Conservation (phyloP, 208 protist genomes). For the Crithidia bombi region DNA sequence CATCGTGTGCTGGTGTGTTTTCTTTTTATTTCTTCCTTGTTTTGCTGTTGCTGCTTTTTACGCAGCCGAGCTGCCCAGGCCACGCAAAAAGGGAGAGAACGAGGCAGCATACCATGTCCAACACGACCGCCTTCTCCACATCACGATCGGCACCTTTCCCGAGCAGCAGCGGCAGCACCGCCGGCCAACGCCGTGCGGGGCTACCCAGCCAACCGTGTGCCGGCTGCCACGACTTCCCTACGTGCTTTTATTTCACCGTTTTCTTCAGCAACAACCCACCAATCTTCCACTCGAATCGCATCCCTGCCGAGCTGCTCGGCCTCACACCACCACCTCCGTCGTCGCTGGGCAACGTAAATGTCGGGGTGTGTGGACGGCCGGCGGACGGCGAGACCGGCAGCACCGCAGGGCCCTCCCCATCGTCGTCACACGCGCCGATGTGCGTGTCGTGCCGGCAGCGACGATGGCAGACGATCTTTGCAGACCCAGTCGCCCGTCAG, state of each 20-base stretch:
- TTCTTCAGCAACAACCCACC: slow-evolving; percentile 74
- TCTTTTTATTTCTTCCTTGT: slow-evolving; percentile 12
- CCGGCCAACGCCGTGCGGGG: too few relatives aligned
- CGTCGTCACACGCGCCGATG: not conserved
- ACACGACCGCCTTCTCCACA: not conserved
- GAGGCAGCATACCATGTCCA: not conserved
- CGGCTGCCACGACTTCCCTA: slow-evolving; percentile 14
- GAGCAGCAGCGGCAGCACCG: not conserved
- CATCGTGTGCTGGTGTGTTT: not conserved
- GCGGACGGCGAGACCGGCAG: too few relatives aligned
- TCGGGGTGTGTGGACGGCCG: too few relatives aligned
- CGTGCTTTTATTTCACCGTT: slow-evolving; percentile 77
- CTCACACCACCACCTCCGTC: not conserved
- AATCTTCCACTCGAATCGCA: slow-evolving; percentile 81
- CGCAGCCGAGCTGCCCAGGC: not conserved
- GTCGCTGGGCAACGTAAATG: too few relatives aligned
- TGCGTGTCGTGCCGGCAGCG: slow-evolving; percentile 22
- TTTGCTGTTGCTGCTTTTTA: too few relatives aligned
- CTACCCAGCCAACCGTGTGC: not conserved
- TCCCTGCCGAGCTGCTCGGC: slow-evolving; percentile 35
- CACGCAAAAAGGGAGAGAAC: not conserved
- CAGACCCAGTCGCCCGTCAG: not conserved
- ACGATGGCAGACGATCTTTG: slow-evolving; percentile 21
- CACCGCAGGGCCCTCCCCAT: not conserved
- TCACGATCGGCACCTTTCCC: slow-evolving; percentile 4